Evolutionary conservation across 2,329 filamentous ascomycete genomes (phyloP).

Genomic region (Truncatella angustata): DNA sequence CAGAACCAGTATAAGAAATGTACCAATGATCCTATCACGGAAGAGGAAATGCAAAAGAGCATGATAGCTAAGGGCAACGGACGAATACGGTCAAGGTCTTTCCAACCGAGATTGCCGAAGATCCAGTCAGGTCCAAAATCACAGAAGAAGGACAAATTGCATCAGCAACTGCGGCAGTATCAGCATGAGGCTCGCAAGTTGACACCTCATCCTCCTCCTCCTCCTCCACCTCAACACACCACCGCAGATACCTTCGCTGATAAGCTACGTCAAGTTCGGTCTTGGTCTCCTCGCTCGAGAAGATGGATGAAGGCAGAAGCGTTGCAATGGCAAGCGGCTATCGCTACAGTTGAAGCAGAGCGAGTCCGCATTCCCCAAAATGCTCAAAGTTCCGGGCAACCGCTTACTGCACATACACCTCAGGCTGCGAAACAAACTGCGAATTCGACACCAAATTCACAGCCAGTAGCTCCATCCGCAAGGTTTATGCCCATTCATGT

Average conservation of each 20-base stretch:
- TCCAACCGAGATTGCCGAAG: neutral
- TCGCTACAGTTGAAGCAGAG: conserved; percentile 27
- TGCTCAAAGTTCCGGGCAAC: neutral
- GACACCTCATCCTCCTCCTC: no score
- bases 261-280: conserved; percentile 21
- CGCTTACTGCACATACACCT: neutral
- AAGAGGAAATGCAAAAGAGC: conserved; percentile 19
- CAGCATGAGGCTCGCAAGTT: conserved; percentile 6
- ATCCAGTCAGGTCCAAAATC: neutral
- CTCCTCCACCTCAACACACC: conserved; percentile 9
- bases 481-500: conserved; percentile 3
- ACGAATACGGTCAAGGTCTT: conserved; percentile 11
- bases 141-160: neutral
- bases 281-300: conserved; percentile 22
- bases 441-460: neutral
- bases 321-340: conserved; percentile 27
- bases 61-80: conserved; percentile 12
- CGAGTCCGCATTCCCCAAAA: conserved; percentile 7
- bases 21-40: conserved; percentile 23
- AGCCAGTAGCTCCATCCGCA: neutral
- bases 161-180: neutral
- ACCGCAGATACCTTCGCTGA: conserved; percentile 19
- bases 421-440: no score
- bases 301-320: conserved; percentile 23
- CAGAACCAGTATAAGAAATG: conserved; percentile 28